Conservation (phyloP, 1,139 yeast species). For the Debaryomyces robertsiae region DNA sequence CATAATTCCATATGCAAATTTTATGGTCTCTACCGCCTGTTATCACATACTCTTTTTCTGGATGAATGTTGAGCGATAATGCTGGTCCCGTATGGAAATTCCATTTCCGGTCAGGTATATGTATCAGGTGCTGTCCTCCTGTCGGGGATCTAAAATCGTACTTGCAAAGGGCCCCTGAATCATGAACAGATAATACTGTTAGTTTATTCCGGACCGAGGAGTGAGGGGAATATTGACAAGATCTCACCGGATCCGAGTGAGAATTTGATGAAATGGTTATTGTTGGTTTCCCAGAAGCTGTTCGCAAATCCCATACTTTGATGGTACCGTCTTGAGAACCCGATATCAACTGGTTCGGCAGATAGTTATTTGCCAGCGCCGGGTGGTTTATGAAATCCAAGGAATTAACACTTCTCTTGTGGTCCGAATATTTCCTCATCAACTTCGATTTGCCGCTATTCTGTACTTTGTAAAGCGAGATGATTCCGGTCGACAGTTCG, state of each 20-base stretch:
- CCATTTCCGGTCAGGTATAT: constrained; percentile 67
- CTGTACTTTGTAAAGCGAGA: constrained; percentile 36
- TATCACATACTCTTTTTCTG: constrained; percentile 74
- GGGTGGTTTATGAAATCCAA: constrained; percentile 55
- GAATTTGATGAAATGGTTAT: constrained; percentile 46
- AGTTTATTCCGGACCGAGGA: constrained; percentile 33
- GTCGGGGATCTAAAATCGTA: constrained; percentile 67
- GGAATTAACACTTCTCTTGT: constrained; percentile 79
- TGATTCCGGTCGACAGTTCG: constrained; percentile 45
- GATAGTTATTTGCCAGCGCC: constrained; percentile 38
- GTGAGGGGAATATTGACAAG: constrained; percentile 63
- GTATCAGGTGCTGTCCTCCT: constrained; percentile 17
- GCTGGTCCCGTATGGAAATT: constrained; percentile 95
- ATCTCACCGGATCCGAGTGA: constrained; percentile 66
- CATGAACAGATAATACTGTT: constrained; percentile 67
- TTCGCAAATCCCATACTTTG: constrained; percentile 84
- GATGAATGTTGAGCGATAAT: constrained; percentile 85
- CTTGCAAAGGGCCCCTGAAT: constrained; percentile 82
- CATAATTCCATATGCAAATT: constrained; percentile 74
- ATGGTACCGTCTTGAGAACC: constrained; percentile 93
- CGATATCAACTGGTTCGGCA: constrained; percentile 63
- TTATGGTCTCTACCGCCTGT: constrained; percentile 94
- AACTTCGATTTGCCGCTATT: constrained; percentile 43
- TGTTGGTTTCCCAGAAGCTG: constrained; percentile 48
- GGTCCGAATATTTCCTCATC: constrained; percentile 59